phyloP scores from a whole-genome alignment of 208 protist genomes.

The Leishmania braziliensis region DNA sequence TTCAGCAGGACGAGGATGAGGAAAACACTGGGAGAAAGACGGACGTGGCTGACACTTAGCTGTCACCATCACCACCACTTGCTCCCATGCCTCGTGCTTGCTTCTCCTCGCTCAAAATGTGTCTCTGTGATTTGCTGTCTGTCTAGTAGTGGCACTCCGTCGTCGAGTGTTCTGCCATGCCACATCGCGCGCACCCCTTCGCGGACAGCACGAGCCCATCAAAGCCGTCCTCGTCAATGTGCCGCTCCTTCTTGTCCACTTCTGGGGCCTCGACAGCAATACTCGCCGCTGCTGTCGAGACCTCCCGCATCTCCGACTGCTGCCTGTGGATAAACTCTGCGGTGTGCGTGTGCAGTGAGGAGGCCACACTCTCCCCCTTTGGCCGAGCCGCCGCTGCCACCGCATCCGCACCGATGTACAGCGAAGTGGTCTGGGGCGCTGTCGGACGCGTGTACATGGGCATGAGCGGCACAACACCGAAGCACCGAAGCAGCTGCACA shows the following conservation, averaged over 20 bases:
- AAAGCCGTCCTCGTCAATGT: background rate
- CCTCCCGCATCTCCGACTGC: constrained; percentile 3
- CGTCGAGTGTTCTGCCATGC: constrained; percentile 52
- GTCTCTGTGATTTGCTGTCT: background rate
- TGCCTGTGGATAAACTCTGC: constrained; percentile 21
- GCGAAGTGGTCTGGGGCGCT: constrained; percentile 22
- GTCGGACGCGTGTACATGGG: constrained; percentile 13
- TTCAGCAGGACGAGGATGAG: background rate
- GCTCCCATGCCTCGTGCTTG: background rate
- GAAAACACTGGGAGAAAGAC: background rate
- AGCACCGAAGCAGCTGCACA: constrained; percentile 57
- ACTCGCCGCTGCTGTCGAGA: constrained; percentile 1
- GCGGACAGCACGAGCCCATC: constrained; percentile 5
- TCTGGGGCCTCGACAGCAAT: background rate
- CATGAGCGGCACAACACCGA: constrained; percentile 56
- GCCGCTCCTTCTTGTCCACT: constrained; percentile 11
- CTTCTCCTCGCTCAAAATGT: background rate
- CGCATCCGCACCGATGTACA: constrained; percentile 14
- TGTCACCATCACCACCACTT: background rate
- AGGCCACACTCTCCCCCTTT: constrained; percentile 7
- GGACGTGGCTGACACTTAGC: background rate
- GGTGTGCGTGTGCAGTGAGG: constrained; percentile 40
- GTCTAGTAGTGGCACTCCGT: constrained; percentile 50
- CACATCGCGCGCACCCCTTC: constrained; percentile 61
- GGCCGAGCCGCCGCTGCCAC: constrained; percentile 5